phyloP scores from a whole-genome alignment of 176 grass and related monocot genomes.

The Juncus inflexus region DNA sequence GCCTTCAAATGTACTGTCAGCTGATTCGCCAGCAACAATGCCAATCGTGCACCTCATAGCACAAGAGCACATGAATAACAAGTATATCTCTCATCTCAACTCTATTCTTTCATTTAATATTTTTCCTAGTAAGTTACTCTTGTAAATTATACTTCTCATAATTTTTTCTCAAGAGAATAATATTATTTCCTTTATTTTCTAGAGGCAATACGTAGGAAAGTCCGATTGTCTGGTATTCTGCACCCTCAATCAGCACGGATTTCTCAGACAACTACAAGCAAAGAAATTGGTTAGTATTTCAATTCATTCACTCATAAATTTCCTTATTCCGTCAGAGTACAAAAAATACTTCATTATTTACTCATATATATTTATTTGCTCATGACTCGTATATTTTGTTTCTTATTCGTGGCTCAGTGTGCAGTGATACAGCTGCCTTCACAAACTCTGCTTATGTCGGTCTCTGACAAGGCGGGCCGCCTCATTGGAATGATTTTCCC shows the following conservation, averaged over 20 bases:
- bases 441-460: constrained; percentile 89
- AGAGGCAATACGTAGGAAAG: constrained; percentile 89
- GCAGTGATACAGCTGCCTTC: constrained; percentile 96
- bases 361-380: constrained; percentile 16
- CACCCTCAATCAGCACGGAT: constrained; percentile 89
- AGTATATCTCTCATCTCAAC: constrained; percentile 39
- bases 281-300: constrained; percentile 73
- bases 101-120: constrained; percentile 16
- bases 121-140: background rate
- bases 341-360: constrained; percentile 13
- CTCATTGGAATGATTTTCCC: constrained; percentile 97
- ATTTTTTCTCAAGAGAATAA: background rate
- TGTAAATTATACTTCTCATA: background rate
- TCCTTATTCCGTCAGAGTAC: background rate
- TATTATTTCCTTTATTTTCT: constrained; percentile 16
- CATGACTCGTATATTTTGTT: constrained; percentile 16
- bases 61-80: constrained; percentile 97
- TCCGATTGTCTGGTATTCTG: constrained; percentile 88
- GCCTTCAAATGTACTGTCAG: constrained; percentile 50
- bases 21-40: constrained; percentile 92
- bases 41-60: constrained; percentile 97
- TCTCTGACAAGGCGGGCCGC: constrained; percentile 81
- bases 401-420: constrained; percentile 54
- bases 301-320: background rate
- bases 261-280: constrained; percentile 93